Percentiles rank a stretch among this genome's conserved stretches.
Evolutionary conservation across 2,329 filamentous ascomycete genomes (phyloP).

Genomic region (Beauveria pseudobassiana): DNA sequence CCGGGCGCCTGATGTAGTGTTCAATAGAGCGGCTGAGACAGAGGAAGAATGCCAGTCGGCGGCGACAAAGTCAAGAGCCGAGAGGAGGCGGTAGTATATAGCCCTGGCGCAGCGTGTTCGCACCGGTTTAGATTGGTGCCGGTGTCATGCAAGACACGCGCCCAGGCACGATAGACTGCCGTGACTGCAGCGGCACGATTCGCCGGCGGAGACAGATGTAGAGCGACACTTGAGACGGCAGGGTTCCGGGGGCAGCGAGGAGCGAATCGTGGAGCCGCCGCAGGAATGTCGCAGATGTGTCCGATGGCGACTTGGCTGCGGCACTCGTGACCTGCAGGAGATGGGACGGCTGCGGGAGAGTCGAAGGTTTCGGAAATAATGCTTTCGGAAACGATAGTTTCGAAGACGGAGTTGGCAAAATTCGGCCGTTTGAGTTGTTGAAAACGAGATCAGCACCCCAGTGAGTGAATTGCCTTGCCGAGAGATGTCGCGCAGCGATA

Average conservation of each 20-base stretch:
- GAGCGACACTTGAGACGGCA: background rate
- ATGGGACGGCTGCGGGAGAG: background rate
- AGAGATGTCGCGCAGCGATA: background rate
- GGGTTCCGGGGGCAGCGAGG: background rate
- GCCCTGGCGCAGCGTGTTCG: background rate
- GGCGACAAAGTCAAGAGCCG: background rate
- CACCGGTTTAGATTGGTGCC: background rate
- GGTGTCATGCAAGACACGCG: background rate
- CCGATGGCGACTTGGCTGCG: background rate
- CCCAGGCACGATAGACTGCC: background rate
- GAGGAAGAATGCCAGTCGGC: background rate
- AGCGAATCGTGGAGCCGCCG: constrained; percentile 6
- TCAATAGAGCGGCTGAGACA: background rate
- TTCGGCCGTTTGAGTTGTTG: too few species aligned
- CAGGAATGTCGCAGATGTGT: constrained; percentile 12
- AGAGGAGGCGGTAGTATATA: background rate
- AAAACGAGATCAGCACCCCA: background rate
- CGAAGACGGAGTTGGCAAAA: background rate
- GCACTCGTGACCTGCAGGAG: background rate
- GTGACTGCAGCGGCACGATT: background rate
- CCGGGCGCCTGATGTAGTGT: background rate
- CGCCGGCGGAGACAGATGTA: background rate
- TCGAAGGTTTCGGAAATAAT: background rate
- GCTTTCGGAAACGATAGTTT: background rate
- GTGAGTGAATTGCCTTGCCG: background rate